A percentile compares a stretch with the other conserved stretches of the same genome.
These are phyloP conservation scores for Pythium dissimile DNA, from an alignment of 352 stramenopile genomes.

Conservation along the genomic window DNA sequence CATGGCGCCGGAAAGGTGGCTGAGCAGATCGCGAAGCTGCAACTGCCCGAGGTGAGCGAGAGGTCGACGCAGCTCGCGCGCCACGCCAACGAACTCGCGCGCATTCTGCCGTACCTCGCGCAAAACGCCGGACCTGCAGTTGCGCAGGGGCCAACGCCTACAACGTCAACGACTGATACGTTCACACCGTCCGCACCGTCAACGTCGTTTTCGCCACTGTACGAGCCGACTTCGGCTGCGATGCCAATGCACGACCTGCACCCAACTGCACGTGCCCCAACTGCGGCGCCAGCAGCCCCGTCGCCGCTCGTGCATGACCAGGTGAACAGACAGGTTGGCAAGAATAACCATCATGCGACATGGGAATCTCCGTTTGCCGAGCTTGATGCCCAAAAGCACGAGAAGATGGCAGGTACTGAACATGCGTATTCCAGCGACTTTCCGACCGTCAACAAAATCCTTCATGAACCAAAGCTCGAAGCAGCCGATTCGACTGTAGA, in stretches of 20 bases:
- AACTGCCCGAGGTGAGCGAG: slow-evolving; percentile 32
- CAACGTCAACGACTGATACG: background rate
- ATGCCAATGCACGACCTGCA: slow-evolving; percentile 6
- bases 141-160: background rate
- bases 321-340: slow-evolving; percentile 7
- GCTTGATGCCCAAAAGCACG: background rate
- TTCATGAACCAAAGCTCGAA: slow-evolving; percentile 9
- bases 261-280: background rate
- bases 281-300: background rate
- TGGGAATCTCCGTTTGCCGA: slow-evolving; percentile 15
- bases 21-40: slow-evolving; percentile 41
- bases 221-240: no score
- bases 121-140: slow-evolving; percentile 9
- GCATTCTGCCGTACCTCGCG: slow-evolving; percentile 43
- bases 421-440: background rate
- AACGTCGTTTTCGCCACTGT: no score
- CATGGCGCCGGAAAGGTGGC: slow-evolving; percentile 65
- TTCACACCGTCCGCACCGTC: background rate
- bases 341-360: background rate
- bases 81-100: slow-evolving; percentile 31
- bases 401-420: background rate
- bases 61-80: slow-evolving; percentile 22
- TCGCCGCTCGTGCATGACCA: slow-evolving; percentile 5
- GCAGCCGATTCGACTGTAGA: background rate
- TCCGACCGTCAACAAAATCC: slow-evolving; percentile 25